Evolutionary conservation across 805 yeast genomes (phyloP).

Genomic region (Ascoidea tarda): DNA sequence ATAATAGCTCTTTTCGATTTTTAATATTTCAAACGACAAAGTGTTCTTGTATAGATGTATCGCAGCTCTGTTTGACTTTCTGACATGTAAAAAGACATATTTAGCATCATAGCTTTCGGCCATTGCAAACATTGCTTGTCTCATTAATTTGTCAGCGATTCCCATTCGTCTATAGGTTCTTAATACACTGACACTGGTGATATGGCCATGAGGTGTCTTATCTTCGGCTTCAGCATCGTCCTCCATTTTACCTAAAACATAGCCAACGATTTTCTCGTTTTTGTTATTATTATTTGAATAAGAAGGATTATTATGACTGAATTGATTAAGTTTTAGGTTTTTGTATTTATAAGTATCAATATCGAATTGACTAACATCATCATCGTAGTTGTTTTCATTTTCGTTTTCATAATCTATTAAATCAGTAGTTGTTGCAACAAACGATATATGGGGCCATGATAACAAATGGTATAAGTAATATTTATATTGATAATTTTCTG

Average conservation of each 20-base stretch:
- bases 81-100: conserved; percentile 82
- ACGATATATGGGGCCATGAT: conserved; percentile 97
- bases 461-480: conserved; percentile 88
- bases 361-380: conserved; percentile 12
- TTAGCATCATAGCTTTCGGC: conserved; percentile 71
- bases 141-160: conserved; percentile 81
- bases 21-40: conserved; percentile 64
- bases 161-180: conserved; percentile 94
- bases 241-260: conserved; percentile 92
- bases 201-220: conserved; percentile 80
- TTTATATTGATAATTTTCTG: conserved; percentile 87
- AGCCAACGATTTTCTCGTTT: conserved; percentile 86
- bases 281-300: conserved; percentile 53
- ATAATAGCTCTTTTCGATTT: conserved; percentile 78
- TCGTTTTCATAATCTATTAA: conserved; percentile 19
- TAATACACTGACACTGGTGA: conserved; percentile 89
- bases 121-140: conserved; percentile 67
- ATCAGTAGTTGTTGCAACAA: conserved; percentile 78
- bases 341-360: conserved; percentile 10
- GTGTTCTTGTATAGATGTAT: conserved; percentile 82
- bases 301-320: conserved; percentile 42
- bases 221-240: conserved; percentile 74
- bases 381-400: conserved; percentile 11
- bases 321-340: conserved; percentile 3
- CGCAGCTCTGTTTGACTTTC: conserved; percentile 90